These are phyloP conservation scores for Ambrosiella xylebori DNA, from an alignment of 2,329 filamentous ascomycete species.

Conservation along the genomic window DNA sequence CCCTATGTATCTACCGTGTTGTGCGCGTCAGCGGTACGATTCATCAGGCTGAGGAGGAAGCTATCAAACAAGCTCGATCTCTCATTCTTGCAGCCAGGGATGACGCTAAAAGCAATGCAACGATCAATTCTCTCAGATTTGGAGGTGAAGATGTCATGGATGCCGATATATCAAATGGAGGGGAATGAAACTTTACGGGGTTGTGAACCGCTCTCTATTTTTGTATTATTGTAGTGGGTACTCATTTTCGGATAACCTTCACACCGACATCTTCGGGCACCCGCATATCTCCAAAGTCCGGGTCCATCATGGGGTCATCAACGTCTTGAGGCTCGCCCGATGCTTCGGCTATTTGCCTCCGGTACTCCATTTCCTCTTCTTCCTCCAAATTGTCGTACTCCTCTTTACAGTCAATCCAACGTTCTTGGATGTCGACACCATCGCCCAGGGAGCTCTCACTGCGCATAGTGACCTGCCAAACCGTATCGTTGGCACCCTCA, in stretches of 20 bases:
- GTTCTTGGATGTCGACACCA: conserved; percentile 78
- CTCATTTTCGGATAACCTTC: conserved; percentile 47
- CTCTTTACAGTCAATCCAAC: conserved; percentile 84
- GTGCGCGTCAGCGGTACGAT: conserved; percentile 85
- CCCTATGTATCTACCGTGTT: conserved; percentile 64
- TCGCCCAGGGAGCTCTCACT: conserved; percentile 59
- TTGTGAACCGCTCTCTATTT: neutral
- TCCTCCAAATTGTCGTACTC: conserved; percentile 69
- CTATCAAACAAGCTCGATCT: conserved; percentile 57
- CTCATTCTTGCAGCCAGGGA: conserved; percentile 52
- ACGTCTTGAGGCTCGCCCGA: conserved; percentile 16
- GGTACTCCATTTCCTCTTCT: conserved; percentile 59
- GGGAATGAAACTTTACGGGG: conserved; percentile 1
- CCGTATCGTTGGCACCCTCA: conserved; percentile 81
- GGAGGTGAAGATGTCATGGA: conserved; percentile 6
- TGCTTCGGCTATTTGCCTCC: conserved; percentile 25
- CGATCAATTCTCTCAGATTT: neutral
- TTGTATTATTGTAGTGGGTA: neutral
- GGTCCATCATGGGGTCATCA: conserved; percentile 20
- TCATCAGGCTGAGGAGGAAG: conserved; percentile 77
- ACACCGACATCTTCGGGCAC: conserved; percentile 46
- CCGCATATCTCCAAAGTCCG: conserved; percentile 34
- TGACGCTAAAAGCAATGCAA: conserved; percentile 17
- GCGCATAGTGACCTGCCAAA: conserved; percentile 95
- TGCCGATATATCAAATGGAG: conserved; percentile 16